Conservation (phyloP, 1,139 yeast genomes). For the Hansenula sp. region DNA sequence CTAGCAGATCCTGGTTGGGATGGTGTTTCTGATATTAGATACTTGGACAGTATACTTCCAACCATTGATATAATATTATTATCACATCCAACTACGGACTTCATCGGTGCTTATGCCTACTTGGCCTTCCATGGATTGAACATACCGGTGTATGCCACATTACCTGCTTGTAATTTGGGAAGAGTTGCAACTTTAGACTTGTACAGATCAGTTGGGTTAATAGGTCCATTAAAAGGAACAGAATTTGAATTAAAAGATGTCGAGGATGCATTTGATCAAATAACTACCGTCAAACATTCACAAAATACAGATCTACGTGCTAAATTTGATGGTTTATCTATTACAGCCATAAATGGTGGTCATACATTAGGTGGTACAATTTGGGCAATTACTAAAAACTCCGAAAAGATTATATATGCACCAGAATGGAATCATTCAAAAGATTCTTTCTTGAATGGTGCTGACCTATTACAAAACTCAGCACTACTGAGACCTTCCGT, state of each 20-base stretch:
- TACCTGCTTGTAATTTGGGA: slow-evolving; percentile 86
- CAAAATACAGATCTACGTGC: slow-evolving; percentile 63
- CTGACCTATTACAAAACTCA: slow-evolving; percentile 65
- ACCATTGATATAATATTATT: slow-evolving; percentile 65
- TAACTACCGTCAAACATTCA: slow-evolving; percentile 68
- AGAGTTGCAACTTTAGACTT: slow-evolving; percentile 79
- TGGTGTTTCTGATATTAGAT: slow-evolving; percentile 40
- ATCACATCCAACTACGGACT: slow-evolving; percentile 83
- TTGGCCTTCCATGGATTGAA: slow-evolving; percentile 66
- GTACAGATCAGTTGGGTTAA: slow-evolving; percentile 64
- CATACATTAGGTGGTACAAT: slow-evolving; percentile 83
- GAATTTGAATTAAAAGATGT: slow-evolving; percentile 67
- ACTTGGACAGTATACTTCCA: slow-evolving; percentile 41
- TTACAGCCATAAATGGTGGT: slow-evolving; percentile 90
- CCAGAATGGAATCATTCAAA: slow-evolving; percentile 95
- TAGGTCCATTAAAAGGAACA: slow-evolving; percentile 69
- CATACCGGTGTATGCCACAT: slow-evolving; percentile 79
- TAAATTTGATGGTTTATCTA: slow-evolving; percentile 54
- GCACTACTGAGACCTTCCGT: slow-evolving; percentile 79
- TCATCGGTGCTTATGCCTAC: slow-evolving; percentile 75
- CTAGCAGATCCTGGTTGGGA: slow-evolving; percentile 77
- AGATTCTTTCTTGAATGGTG: slow-evolving; percentile 78
- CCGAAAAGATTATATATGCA: slow-evolving; percentile 80
- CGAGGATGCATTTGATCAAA: slow-evolving; percentile 71
- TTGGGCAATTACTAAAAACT: slow-evolving; percentile 73